Base-by-base conservation (phyloP, 2,329 filamentous ascomycete species). In the Golovinomyces cichoracearum region DNA sequence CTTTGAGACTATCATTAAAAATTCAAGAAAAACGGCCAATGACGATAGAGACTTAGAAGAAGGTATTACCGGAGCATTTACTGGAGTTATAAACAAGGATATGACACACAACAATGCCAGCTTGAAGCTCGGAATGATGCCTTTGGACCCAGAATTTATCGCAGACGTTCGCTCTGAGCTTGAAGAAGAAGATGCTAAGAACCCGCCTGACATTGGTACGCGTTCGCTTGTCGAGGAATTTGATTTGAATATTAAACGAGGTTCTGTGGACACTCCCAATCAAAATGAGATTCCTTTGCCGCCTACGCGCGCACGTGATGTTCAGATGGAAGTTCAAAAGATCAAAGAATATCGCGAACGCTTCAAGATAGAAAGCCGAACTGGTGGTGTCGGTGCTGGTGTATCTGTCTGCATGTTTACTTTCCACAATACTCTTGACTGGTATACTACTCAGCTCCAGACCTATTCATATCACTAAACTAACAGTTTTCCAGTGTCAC, bases 351-450 rank as follows among this genome's bases (percentile, higher is more conserved):
- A 93, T 58, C 77, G 90, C 21, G 88, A 95, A 58, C 74, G 88
- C 17, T 93, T 94, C 62, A 80, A 76, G 60, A 88, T 95, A 50
- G 83, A 93, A 51, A 76, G 78, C 19, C 75, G 81, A 29, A 88
- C 82, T 12, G 83, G 84, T 15, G 88, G 86, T 7, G 73, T 86
- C 47, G 84, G 86, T 13, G 76, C 84, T 49, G 78, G 78, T 23
- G 71, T 94, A 51, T 93, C 85, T 57, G 79, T 92, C 22, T 90
- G 83, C 68, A 95, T 95, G 82, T 94, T 92, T 62, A 98, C 90
- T 0, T 93, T 95, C 60, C 90, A 98, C 67, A 98, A 98, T 63
- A 93, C 83, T 0, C 78, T 85, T 53, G 85, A 93, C 63, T 81
- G 76, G 83, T 86, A 66, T 67, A 74, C 63, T 41, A n/a, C 5